These are phyloP conservation scores for Aspergillus persii DNA, from an alignment of 2,329 filamentous ascomycete species.

Conservation along the genomic window DNA sequence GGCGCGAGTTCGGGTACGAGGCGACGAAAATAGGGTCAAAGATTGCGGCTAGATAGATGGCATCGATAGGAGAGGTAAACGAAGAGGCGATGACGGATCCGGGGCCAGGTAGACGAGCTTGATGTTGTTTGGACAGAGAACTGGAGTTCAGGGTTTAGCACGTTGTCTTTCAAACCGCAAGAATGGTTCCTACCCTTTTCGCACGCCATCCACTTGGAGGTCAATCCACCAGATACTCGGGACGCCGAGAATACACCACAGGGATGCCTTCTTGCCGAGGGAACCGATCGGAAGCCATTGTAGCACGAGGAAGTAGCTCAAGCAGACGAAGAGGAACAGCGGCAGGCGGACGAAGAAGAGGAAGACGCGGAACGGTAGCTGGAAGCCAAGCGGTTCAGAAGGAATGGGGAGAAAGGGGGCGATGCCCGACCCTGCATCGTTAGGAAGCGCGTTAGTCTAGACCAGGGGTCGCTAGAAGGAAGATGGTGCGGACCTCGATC, in stretches of 20 bases:
- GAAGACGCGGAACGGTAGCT: conserved; percentile 63
- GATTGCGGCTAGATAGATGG: conserved; percentile 88
- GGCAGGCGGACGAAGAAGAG: conserved; percentile 81
- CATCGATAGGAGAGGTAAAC: conserved; percentile 89
- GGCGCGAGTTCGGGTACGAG: conserved; percentile 71
- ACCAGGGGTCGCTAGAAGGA: neutral
- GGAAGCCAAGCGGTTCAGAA: conserved; percentile 61
- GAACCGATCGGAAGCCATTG: conserved; percentile 75
- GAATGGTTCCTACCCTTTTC: conserved; percentile 67
- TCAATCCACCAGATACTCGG: conserved; percentile 98
- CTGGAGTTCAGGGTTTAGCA: conserved; percentile 31
- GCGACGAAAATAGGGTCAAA: conserved; percentile 94
- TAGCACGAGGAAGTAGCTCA: conserved; percentile 75
- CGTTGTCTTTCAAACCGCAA: neutral
- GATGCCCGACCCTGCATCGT: conserved; percentile 76
- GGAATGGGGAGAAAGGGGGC: conserved; percentile 88
- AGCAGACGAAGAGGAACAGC: conserved; percentile 65
- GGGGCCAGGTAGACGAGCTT: conserved; percentile 71
- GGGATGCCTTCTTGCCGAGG: conserved; percentile 71
- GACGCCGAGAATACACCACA: conserved; percentile 85
- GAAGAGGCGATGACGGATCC: conserved; percentile 84
- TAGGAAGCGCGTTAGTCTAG: neutral
- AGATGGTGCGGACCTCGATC: conserved; percentile 66
- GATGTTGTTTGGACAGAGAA: conserved; percentile 69
- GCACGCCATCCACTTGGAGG: conserved; percentile 95